Evolutionary conservation across 768 basidiomycete species (phyloP), one percentile per base, ranked within the genome.

Genomic region (Lentinus tigrinus): DNA sequence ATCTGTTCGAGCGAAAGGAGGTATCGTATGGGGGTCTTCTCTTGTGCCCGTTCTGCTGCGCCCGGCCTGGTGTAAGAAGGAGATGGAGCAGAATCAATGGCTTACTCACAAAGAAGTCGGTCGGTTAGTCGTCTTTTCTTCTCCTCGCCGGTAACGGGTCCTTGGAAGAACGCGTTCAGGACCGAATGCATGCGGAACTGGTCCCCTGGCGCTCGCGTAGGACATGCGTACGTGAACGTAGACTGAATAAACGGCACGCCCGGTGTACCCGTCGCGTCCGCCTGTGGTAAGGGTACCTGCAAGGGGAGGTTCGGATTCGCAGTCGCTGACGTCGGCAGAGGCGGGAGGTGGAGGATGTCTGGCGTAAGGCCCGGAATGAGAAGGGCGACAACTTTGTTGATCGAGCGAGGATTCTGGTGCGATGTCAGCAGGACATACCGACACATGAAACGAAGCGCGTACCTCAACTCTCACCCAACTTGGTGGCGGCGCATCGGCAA

Each of bases 181-280:
- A 93, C 88, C 26, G 89, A 91, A 66, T 94, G 89, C 86, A 98
- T 88, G 42, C 86, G 79, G 36, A 81, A 87, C 52, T 81, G 79
- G 63, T 98, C 96, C 0, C 96, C 97, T 0, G 95, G 95, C 0
- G 95, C 95, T 19, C 89, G 85, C 0, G 95, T 95, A 0, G 95
- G 96, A 62, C 91, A 93, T 14, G 93, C 94, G 74, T 97, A 93
- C 56, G 90, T 91, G 75, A 98, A 99, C 4, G 82, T 91, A 34
- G 77, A 88, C 39, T 82, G 82, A 58, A 85, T 88, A 74, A 83
- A 98, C 3, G 84, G 85, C 23, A 87, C 74, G 24, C 71, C 69
- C 1, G 52, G 46, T 1, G 66, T 54, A 4, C 50, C 64, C 4
- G 60, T 13, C 1, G 48, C 39, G 0, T 62, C 75, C 56, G 36